Evolutionary conservation across 805 yeast genomes (phyloP).

Genomic region (Yarrowia osloensis): DNA sequence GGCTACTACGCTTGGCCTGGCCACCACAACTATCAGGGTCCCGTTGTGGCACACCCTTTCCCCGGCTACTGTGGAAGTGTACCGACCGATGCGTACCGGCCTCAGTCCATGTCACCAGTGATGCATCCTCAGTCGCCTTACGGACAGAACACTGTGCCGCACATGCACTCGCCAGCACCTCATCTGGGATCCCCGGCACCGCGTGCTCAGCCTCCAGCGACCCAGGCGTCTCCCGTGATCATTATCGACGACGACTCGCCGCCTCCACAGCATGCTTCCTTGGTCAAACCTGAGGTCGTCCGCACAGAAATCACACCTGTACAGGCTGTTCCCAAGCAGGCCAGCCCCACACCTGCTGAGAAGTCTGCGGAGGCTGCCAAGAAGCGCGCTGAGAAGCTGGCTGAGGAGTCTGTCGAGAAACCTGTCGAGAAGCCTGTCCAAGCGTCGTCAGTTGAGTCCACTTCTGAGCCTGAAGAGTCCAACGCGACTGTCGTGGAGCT

Average conservation of each 20-base stretch:
- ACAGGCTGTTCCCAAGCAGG: not conserved
- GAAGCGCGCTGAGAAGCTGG: not conserved
- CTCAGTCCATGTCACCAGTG: not conserved
- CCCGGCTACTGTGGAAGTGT: not conserved
- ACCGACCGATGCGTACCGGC: not conserved
- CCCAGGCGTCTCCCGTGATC: not conserved
- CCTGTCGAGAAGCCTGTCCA: not conserved
- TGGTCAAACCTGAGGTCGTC: no score
- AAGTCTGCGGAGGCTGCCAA: not conserved
- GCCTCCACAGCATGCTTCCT: no score
- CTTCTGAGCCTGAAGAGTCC: not conserved
- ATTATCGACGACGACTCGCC: conserved; percentile 2
- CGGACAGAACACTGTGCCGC: not conserved
- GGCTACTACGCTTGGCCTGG: not conserved
- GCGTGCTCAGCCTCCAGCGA: not conserved
- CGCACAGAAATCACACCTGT: no score
- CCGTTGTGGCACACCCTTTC: not conserved
- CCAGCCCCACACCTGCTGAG: not conserved
- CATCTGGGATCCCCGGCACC: not conserved
- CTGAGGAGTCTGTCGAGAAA: not conserved
- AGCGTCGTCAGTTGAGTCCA: no score
- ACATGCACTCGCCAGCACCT: not conserved
- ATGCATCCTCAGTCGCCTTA: not conserved
- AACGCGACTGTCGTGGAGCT: not conserved
- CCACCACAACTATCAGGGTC: not conserved